These are phyloP conservation scores for Musa balbisiana DNA, from an alignment of 202 grass and related monocot species.

Conservation along the genomic window DNA sequence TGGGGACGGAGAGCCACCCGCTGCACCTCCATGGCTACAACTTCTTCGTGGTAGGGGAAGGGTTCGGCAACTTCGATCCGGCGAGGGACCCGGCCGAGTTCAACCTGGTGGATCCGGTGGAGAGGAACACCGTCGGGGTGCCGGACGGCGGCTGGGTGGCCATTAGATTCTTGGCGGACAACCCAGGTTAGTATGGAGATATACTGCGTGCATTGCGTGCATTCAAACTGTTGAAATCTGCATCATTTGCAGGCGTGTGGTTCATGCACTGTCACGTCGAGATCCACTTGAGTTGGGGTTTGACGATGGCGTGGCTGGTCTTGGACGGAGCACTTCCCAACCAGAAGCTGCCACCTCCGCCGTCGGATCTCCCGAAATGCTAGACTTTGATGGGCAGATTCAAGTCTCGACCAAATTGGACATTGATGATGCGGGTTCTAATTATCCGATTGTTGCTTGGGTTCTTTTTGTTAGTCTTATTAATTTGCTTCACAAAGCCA, in stretches of 20 bases:
- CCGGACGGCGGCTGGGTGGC: conserved; percentile 51
- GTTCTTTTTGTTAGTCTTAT: too few relatives aligned
- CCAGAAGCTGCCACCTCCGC: conserved; percentile 41
- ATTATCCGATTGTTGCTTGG: too few relatives aligned
- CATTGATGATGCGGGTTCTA: too few relatives aligned
- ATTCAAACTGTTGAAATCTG: background rate
- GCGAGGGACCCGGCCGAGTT: conserved; percentile 20
- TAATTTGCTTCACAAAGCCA: too few relatives aligned
- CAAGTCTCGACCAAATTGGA: too few relatives aligned
- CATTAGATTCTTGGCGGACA: conserved; percentile 64
- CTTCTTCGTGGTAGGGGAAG: conserved; percentile 1
- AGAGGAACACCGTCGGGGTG: too few relatives aligned
- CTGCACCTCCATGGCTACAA: too few relatives aligned
- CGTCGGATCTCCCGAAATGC: conserved; percentile 14
- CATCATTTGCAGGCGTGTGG: conserved; percentile 37
- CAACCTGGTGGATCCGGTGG: conserved; percentile 31
- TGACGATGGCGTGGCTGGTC: conserved; percentile 69
- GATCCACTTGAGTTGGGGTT: conserved; percentile 54
- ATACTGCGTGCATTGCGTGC: background rate
- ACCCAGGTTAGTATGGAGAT: conserved; percentile 36
- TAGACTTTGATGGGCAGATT: conserved; percentile 10
- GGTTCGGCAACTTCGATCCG: background rate
- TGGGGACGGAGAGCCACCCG: too few relatives aligned
- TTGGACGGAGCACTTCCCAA: conserved; percentile 39
- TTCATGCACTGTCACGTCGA: too few relatives aligned